These are phyloP conservation scores for Xylaria cubensis DNA, from an alignment of 495 filamentous ascomycete species.

Conservation along the genomic window DNA sequence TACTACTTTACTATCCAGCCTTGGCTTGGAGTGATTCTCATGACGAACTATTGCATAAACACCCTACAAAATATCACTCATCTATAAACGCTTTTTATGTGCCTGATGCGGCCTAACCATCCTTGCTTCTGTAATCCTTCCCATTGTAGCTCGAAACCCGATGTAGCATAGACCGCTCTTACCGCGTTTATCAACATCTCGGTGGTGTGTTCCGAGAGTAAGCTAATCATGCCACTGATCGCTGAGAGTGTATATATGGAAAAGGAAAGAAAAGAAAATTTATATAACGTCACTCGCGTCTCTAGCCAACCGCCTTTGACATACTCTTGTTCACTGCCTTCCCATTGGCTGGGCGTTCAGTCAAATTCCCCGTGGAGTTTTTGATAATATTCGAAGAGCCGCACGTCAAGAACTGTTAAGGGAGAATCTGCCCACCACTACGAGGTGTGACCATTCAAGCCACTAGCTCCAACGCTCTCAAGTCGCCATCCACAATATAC, in stretches of 20 bases:
- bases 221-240: slow-evolving; percentile 15
- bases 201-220: background rate
- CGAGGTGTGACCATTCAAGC: background rate
- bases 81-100: slow-evolving; percentile 10
- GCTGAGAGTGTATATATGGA: background rate
- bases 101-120: slow-evolving; percentile 18
- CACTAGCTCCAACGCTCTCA: background rate
- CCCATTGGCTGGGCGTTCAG: background rate
- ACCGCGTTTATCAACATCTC: background rate
- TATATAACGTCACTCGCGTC: background rate
- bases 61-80: slow-evolving; percentile 12
- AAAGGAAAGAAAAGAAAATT: slow-evolving; percentile 1
- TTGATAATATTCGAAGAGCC: slow-evolving; percentile 2
- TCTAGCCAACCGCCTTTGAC: background rate
- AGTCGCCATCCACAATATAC: background rate
- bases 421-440: background rate
- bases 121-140: slow-evolving; percentile 13
- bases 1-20: slow-evolving; percentile 4
- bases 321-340: background rate
- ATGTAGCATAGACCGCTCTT: slow-evolving; percentile 17
- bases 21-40: slow-evolving; percentile 5
- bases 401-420: background rate
- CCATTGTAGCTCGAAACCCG: background rate
- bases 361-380: background rate
- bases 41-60: slow-evolving; percentile 10